A percentile compares a stretch with the other conserved stretches of the same genome.
Conservation (phyloP, 2,329 filamentous ascomycete species). For the Colletotrichum sp. region DNA sequence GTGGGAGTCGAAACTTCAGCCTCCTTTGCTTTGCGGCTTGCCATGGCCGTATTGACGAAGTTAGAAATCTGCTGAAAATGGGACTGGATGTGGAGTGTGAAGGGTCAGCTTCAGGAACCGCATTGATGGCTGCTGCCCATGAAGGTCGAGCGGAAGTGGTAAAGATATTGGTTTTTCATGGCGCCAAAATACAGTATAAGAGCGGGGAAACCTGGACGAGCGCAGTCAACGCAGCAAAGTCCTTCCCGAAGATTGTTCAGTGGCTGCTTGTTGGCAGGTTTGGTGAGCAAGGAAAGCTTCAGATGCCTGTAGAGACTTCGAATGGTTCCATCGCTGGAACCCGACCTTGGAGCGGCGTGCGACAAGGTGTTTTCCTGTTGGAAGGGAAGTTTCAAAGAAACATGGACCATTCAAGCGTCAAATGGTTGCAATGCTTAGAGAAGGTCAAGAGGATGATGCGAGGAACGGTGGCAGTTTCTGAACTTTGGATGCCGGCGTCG, state of each 20-base stretch:
- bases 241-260: neutral
- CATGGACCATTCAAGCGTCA: neutral
- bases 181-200: neutral
- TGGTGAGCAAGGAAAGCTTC: neutral
- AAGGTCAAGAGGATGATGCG: neutral
- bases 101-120: neutral
- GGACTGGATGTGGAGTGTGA: neutral
- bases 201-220: neutral
- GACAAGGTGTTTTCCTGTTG: neutral
- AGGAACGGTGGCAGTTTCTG: neutral
- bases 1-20: neutral
- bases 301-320: neutral
- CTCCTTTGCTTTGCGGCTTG: neutral
- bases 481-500: neutral
- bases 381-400: neutral
- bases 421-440: neutral
- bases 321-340: neutral
- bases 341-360: neutral
- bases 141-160: neutral
- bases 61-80: neutral
- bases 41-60: neutral
- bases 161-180: neutral
- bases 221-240: neutral
- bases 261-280: neutral
- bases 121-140: neutral